A percentile compares a stretch with the other conserved stretches of the same genome.
These are phyloP conservation scores for Lichtheimia corymbifera DNA, from an alignment of 371 early-diverging fungal species.

Conservation along the genomic window DNA sequence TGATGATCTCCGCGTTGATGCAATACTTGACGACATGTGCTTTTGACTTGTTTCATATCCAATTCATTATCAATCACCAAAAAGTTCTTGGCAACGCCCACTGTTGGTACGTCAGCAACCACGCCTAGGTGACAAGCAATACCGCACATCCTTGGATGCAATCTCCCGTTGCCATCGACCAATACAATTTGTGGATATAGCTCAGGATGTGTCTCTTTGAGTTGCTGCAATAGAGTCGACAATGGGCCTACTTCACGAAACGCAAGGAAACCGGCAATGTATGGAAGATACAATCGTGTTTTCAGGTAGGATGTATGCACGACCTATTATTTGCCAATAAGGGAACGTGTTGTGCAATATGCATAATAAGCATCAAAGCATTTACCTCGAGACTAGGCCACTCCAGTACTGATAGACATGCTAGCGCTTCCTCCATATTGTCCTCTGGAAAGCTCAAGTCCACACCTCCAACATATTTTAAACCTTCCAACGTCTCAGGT, in stretches of 20 bases:
- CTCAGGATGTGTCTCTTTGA: slow-evolving; percentile 52
- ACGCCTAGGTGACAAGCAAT: slow-evolving; percentile 90
- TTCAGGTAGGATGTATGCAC: slow-evolving; percentile 52
- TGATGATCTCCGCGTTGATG: slow-evolving; percentile 35
- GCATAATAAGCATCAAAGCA: slow-evolving; percentile 1
- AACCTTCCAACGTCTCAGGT: slow-evolving; percentile 31
- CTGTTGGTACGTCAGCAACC: slow-evolving; percentile 64
- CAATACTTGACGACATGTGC: slow-evolving; percentile 26
- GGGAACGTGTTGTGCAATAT: not conserved
- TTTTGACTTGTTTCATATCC: slow-evolving; percentile 26
- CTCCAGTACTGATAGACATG: slow-evolving; percentile 68
- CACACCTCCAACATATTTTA: slow-evolving; percentile 77
- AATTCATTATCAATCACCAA: slow-evolving; percentile 61
- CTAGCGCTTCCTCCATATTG: slow-evolving; percentile 68
- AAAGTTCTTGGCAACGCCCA: slow-evolving; percentile 92
- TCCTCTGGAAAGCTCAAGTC: slow-evolving; percentile 80
- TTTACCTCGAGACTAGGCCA: slow-evolving; percentile 61
- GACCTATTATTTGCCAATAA: slow-evolving; percentile 33
- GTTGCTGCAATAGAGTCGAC: slow-evolving; percentile 46
- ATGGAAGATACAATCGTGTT: slow-evolving; percentile 71
- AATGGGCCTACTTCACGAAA: slow-evolving; percentile 83
- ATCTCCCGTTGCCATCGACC: slow-evolving; percentile 89
- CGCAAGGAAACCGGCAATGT: slow-evolving; percentile 87
- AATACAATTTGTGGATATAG: slow-evolving; percentile 75
- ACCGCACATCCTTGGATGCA: slow-evolving; percentile 89